Evolutionary conservation across 345 rosid genomes (phyloP).

Genomic region (Eucalyptus victrix): DNA sequence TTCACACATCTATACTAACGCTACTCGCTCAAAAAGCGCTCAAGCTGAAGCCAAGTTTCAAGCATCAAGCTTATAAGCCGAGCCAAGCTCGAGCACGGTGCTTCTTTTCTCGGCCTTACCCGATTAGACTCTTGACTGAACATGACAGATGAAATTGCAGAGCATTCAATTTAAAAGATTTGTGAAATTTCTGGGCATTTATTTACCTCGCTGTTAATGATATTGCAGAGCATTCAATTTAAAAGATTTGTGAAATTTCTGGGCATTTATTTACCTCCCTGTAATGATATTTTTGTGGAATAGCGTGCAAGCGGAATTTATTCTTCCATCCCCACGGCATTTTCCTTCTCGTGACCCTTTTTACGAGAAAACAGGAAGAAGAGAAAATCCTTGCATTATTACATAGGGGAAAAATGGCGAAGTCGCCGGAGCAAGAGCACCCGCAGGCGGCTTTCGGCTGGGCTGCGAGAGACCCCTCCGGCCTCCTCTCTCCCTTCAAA

Average conservation of each 20-base stretch:
- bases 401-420: not conserved
- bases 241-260: not conserved
- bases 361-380: not conserved
- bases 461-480: slow-evolving; percentile 54
- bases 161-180: not conserved
- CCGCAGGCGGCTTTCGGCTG: slow-evolving; percentile 30
- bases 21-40: not conserved
- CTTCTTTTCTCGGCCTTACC: not conserved
- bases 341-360: not conserved
- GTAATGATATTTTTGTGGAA: not conserved
- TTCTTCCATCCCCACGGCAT: not conserved
- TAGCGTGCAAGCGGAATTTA: not conserved
- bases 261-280: not conserved
- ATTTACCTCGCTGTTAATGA: not conserved
- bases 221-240: not conserved
- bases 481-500: slow-evolving; percentile 45
- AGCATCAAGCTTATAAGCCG: not conserved
- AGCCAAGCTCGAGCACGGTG: not conserved
- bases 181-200: not conserved
- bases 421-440: slow-evolving; percentile 4
- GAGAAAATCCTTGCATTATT: not conserved
- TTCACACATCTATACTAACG: no score
- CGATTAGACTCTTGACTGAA: not conserved
- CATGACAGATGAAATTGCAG: not conserved
- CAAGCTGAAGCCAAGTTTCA: not conserved